These are phyloP conservation scores for Capsicum pubescens DNA, from an alignment of 257 asterid species.

Conservation along the genomic window DNA sequence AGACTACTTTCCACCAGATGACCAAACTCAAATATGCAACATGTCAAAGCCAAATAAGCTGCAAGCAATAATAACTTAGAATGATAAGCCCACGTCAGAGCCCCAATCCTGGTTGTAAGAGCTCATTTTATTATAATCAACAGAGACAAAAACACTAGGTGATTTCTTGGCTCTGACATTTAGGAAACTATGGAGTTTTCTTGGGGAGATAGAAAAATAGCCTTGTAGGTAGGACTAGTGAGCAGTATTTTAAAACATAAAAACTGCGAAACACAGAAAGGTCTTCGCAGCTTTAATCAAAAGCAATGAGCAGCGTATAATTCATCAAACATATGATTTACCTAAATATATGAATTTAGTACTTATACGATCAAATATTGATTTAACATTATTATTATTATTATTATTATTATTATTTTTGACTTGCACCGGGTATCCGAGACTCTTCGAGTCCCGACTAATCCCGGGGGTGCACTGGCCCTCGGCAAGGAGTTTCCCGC, in stretches of 20 bases:
- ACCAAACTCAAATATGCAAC: background rate
- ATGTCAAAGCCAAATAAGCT: background rate
- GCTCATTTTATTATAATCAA: background rate
- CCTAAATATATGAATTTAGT: slow-evolving; percentile 1
- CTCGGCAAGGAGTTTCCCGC: too few relatives aligned
- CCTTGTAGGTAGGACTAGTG: slow-evolving; percentile 19
- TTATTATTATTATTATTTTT: too few relatives aligned
- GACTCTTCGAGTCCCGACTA: too few relatives aligned
- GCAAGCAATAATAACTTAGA: background rate
- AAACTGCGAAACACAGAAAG: background rate
- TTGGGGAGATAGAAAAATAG: background rate
- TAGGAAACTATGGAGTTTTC: background rate
- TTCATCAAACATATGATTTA: slow-evolving; percentile 11
- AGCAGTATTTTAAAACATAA: background rate
- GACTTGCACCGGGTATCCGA: too few relatives aligned
- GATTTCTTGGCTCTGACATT: background rate
- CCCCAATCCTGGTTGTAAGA: background rate
- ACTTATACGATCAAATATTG: background rate
- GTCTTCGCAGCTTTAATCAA: background rate
- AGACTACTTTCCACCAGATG: background rate
- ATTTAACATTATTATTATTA: background rate
- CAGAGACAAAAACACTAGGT: background rate
- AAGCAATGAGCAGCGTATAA: background rate
- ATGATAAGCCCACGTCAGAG: background rate
- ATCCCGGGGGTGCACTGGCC: too few relatives aligned